Base-by-base conservation (phyloP, 345 rosid species). In the Pistacia vera region DNA sequence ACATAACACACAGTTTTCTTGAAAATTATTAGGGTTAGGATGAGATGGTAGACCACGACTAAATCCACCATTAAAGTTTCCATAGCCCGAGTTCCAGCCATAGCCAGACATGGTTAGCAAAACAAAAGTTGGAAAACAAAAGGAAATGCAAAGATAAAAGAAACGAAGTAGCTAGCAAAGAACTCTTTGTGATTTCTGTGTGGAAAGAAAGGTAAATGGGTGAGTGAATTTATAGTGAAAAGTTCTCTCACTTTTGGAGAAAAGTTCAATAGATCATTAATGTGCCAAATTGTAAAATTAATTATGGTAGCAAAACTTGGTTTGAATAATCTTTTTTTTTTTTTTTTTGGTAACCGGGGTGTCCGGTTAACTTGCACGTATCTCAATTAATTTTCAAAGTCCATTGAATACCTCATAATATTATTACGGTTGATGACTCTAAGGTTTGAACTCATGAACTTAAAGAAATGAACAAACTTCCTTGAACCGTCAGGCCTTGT, bases 61-160 rank as follows among this genome's bases (percentile, higher is more conserved):
- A 22, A 61, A 72, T 14, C 55, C 55, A 48, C 25, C 14, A 18
- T 65, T 55, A 0, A 20, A 5, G 25, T 60, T 68, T 5, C 33
- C 48, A 66, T 14, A 38, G 18, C 78, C 63, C 2, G 48, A 17
- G 66, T 46, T 58, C 66, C 59, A 20, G 2, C 73, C 68, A 61
- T 30, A 51, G 38, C 62, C 36, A 18, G 68, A 20, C 79, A 76
- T 60, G 68, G 38, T 59, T 22, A 36, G 30, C 60, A 36, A 63
- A 54, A 18, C 11, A 22, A 22, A 54, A 12, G 36, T 14, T 1
- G 16, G 5, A 14, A 18, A 14, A 6, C 5, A 35, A 16, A 49
- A 11, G 9, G 12, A 36, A 63, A 30, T 16, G 33, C 10, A 18
- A 30, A 33, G 5, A 36, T 8, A 11, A 8, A 28, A 51, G 4